phyloP scores from a whole-genome alignment of 345 rosid genomes.

The Angophora floribunda region DNA sequence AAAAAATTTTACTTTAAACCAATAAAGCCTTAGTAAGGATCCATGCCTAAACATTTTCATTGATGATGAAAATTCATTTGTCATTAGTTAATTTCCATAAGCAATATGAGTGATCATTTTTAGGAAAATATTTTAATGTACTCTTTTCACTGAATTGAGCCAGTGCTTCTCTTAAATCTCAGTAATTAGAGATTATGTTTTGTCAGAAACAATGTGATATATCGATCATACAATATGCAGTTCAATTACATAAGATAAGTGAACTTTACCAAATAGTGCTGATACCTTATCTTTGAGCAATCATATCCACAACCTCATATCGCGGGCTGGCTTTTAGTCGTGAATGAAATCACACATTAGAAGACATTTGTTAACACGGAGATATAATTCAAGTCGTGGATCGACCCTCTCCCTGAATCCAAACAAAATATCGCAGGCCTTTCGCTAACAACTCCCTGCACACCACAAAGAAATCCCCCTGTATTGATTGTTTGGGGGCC shows the following conservation, averaged over 20 bases:
- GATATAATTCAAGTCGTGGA: background rate
- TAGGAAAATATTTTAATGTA: background rate
- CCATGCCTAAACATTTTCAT: background rate
- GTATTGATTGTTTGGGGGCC: background rate
- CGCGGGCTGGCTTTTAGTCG: background rate
- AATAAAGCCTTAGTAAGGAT: background rate
- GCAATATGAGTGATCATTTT: background rate
- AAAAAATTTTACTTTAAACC: accelerated
- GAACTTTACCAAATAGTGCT: background rate
- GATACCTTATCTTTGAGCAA: background rate
- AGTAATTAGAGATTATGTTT: background rate
- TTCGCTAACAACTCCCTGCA: background rate
- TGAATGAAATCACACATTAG: background rate
- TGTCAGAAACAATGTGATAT: background rate
- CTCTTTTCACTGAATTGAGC: background rate
- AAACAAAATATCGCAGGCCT: background rate
- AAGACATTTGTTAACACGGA: background rate
- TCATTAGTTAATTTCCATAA: background rate
- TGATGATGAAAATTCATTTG: background rate
- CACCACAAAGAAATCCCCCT: background rate
- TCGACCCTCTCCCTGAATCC: background rate
- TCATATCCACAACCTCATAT: background rate
- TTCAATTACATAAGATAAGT: background rate
- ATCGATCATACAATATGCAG: background rate
- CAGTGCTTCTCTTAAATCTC: background rate